These are phyloP conservation scores for Ophiognomonia clavigignenti-juglandacearum DNA, from an alignment of 2,329 filamentous ascomycete genomes.

Conservation along the genomic window DNA sequence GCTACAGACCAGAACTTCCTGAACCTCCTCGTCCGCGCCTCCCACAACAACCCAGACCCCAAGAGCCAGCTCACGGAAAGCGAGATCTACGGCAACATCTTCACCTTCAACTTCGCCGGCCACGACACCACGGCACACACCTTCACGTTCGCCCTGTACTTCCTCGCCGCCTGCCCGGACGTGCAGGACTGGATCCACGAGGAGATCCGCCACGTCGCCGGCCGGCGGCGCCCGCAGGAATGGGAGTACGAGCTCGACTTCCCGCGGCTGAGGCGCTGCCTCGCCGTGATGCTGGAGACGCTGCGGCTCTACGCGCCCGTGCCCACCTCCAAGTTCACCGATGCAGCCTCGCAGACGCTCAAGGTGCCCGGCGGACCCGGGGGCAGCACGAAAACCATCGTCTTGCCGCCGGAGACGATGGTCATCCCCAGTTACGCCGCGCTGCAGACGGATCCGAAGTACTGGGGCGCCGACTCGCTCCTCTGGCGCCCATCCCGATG, in stretches of 20 bases:
- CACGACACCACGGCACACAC: constrained; percentile 47
- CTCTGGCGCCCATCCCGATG: not conserved
- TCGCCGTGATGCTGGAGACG: constrained; percentile 19
- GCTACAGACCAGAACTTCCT: not conserved
- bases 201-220: constrained; percentile 28
- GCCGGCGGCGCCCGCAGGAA: constrained; percentile 15
- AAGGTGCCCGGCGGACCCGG: constrained; percentile 10
- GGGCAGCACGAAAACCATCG: constrained; percentile 5
- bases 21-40: constrained; percentile 5
- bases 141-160: constrained; percentile 34
- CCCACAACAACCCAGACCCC: not conserved
- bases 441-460: not conserved
- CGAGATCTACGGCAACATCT: constrained; percentile 40
- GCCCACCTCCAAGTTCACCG: constrained; percentile 1
- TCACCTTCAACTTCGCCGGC: constrained; percentile 44
- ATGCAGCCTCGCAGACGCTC: not conserved
- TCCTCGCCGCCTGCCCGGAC: constrained; percentile 37
- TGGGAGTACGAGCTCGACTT: constrained; percentile 20
- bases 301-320: constrained; percentile 10
- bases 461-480: constrained; percentile 3
- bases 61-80: constrained; percentile 26
- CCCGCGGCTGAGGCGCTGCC: constrained; percentile 19
- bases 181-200: constrained; percentile 41
- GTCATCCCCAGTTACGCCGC: constrained; percentile 2
- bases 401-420: not conserved